Base-by-base conservation (phyloP, 129 eudicot genomes). In the Glebionis coronaria region DNA sequence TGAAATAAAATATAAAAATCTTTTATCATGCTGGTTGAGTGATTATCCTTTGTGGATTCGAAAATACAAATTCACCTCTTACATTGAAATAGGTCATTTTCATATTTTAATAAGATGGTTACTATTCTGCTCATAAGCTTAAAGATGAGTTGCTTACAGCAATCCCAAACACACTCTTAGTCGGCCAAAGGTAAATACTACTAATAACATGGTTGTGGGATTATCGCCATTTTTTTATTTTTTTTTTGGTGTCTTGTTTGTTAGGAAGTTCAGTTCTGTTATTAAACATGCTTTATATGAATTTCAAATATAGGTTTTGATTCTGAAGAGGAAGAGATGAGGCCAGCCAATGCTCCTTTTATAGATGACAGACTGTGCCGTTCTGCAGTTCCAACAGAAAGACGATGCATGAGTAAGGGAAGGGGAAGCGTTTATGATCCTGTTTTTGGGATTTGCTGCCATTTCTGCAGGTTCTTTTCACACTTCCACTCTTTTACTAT, bases 391-490 rank as follows among this genome's bases (percentile, higher is more conserved):
- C 71, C 85, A 35, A 55, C 75, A 0, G 80, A 75, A 75, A 68
- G 74, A 68, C 87, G 95, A 35, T 87, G 95, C 57, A 69, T 55
- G 38, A 83, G 89, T 78, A 87, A 81, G 44, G 75, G 76, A 40
- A 83, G 95, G 65, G 95, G 95, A 19, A 83, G 83, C 58, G 51
- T 87, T 35, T 87, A 83, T 60, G 87, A 87, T 76, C 87, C 95
- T 59, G 76, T 74, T 83, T 83, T 73, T 44, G 95, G 95, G 21
- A 83, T 87, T 67, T 87, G 87, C 73, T 87, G 90, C 84, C 95
- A 87, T 57, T 87, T 83, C 61, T 87, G 95, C 95, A 83, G 95
- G 95, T 72, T 40, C 57, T 20, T 21, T 6, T 28, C 52, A 1
- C 63, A 8, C 44, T 31, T 14, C n/a, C 50, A 16, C 12, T 53